Base-by-base conservation (phyloP, 2,329 filamentous ascomycete genomes). In the Penicillium decumbens region DNA sequence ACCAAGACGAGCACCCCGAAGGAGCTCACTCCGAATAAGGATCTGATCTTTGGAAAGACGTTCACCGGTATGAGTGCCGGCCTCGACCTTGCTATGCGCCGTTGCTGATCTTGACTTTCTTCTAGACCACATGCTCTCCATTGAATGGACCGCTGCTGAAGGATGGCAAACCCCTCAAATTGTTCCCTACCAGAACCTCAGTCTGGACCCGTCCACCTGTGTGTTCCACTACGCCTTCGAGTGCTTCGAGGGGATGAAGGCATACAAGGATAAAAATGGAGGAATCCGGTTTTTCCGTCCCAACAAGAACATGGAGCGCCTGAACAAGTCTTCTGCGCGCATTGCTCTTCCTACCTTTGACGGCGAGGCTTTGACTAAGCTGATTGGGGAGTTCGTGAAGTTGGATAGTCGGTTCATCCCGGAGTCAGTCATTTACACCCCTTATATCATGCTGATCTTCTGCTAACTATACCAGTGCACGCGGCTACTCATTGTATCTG, bases 221-320 rank as follows among this genome's bases (percentile, higher is more conserved):
- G 93, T 97, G 55, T 92, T 98, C 75, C 93, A 98, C 80, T 98
- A 98, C 74, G 93, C 89, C 42, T 97, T 97, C 68, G 89, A 95
- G 73, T 93, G 88, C 71, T 98, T 98, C 73, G 93, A 98, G 77
- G 93, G 93, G 61, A 95, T 97, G 90, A 98, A 98, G 78, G 93
- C 93, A 52, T 98, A 98, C 80, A 95, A 92, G 73, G 89, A 95
- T 75, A 82, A 80, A 64, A 69, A 82, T 38, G 89, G 89, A 61
- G 76, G 84, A 51, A 82, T 95, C 60, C 85, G 92, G 47, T 78
- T 98, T 47, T 98, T 98, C 80, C 83, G 93, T 29, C 93, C 93
- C 2, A 87, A 95, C 70, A 93, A 83, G 80, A 98, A 98, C 78
- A 97, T 97, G 92, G 84, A 79, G 57, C 87, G 93, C 53, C 75